Evolutionary conservation across 176 grass and related monocot species (phyloP).

Genomic region (Urochloa ruziziensis): DNA sequence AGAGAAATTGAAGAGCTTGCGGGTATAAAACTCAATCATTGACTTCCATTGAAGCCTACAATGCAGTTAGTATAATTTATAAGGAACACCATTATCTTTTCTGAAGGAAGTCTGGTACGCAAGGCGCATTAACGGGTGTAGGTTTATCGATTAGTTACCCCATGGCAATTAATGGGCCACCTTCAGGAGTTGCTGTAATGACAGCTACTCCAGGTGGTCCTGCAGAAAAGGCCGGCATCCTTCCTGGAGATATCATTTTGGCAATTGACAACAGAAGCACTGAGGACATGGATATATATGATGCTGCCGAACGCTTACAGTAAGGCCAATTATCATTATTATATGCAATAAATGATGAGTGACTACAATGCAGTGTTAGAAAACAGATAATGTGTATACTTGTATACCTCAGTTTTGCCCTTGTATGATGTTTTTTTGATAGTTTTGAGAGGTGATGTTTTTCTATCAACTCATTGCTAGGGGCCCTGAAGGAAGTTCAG

Average conservation of each 20-base stretch:
- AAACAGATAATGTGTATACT: not conserved
- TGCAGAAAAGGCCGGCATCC: slow-evolving; percentile 83
- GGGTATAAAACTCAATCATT: slow-evolving; percentile 50
- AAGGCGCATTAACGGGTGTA: slow-evolving; percentile 91
- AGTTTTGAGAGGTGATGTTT: not conserved
- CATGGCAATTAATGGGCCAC: slow-evolving; percentile 54
- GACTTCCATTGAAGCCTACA: slow-evolving; percentile 2
- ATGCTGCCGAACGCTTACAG: slow-evolving; percentile 82
- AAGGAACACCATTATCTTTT: slow-evolving; percentile 49
- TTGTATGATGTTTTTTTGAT: not conserved
- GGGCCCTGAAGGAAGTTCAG: slow-evolving; percentile 82
- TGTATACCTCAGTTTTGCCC: not conserved
- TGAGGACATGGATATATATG: slow-evolving; percentile 97
- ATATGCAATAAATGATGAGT: not conserved
- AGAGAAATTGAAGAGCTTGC: slow-evolving; percentile 96
- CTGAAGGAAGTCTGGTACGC: slow-evolving; percentile 97
- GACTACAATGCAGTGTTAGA: not conserved
- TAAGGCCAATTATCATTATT: slow-evolving; percentile 29
- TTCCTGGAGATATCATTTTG: slow-evolving; percentile 84
- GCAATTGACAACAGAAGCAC: slow-evolving; percentile 71
- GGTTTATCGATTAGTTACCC: slow-evolving; percentile 90
- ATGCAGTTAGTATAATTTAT: slow-evolving; percentile 13
- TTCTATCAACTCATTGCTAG: slow-evolving; percentile 35
- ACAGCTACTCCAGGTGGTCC: slow-evolving; percentile 79
- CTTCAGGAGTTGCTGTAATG: slow-evolving; percentile 75